These are phyloP conservation scores for Hypoxylon subgilvum DNA, from an alignment of 495 filamentous ascomycete species.

Conservation along the genomic window DNA sequence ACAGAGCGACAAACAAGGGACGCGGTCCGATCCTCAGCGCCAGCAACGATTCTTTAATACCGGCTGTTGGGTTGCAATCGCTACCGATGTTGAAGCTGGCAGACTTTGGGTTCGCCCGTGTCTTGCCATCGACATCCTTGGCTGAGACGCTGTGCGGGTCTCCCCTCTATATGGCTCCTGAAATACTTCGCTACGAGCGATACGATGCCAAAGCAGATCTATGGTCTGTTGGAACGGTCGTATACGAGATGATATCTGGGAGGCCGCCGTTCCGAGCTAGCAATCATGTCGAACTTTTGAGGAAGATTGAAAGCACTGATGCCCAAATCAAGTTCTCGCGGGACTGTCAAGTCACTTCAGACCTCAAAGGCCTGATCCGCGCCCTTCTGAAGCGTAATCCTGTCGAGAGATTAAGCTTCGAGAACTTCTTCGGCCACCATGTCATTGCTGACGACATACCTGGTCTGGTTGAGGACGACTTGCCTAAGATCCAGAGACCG, in stretches of 20 bases:
- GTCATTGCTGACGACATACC: slow-evolving; percentile 83
- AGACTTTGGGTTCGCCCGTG: slow-evolving; percentile 95
- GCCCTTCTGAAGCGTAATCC: slow-evolving; percentile 83
- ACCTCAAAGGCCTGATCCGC: slow-evolving; percentile 82
- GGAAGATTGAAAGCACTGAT: slow-evolving; percentile 84
- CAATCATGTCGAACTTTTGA: slow-evolving; percentile 92
- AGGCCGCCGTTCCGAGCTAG: slow-evolving; percentile 87
- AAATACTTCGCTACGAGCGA: slow-evolving; percentile 95
- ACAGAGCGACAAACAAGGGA: slow-evolving; percentile 49
- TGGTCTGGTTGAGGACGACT: slow-evolving; percentile 77
- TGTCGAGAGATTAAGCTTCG: slow-evolving; percentile 80
- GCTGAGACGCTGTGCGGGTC: slow-evolving; percentile 97
- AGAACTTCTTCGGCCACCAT: slow-evolving; percentile 75
- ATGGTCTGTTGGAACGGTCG: slow-evolving; percentile 95
- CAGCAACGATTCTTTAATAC: slow-evolving; percentile 77
- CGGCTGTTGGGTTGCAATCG: slow-evolving; percentile 79
- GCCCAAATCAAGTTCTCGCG: slow-evolving; percentile 83
- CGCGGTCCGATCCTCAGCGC: slow-evolving; percentile 61
- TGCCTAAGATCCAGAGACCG: slow-evolving; percentile 50
- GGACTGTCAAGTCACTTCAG: slow-evolving; percentile 71
- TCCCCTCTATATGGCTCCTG: slow-evolving; percentile 98
- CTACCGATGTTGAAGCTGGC: slow-evolving; percentile 96
- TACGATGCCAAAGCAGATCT: slow-evolving; percentile 97
- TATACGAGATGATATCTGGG: slow-evolving; percentile 92
- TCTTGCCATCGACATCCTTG: slow-evolving; percentile 83